Conservation (phyloP, 2,329 filamentous ascomycete genomes). For the Metarhizium humberi region DNA sequence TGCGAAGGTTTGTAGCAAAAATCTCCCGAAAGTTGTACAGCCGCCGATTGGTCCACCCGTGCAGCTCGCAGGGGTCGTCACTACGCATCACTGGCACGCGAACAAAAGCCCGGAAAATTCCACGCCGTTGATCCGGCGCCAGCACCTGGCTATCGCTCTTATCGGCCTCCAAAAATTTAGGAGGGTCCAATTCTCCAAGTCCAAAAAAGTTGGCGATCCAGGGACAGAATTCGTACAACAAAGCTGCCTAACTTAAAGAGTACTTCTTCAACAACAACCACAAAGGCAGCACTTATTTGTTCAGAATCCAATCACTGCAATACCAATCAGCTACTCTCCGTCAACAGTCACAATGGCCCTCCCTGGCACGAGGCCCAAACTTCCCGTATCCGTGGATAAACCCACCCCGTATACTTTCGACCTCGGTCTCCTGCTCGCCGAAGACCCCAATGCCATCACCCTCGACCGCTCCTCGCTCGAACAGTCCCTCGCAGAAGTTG, state of each 20-base stretch:
- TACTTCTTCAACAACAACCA: conserved; percentile 2
- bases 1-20: conserved; percentile 1
- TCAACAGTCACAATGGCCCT: conserved; percentile 22
- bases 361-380: conserved; percentile 33
- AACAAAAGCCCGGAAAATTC: conserved; percentile 16
- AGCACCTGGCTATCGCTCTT: conserved; percentile 9
- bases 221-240: no score
- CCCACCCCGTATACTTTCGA: conserved; percentile 89
- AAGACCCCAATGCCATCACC: conserved; percentile 76
- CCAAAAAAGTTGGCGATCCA: conserved; percentile 5
- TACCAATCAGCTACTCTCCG: neutral
- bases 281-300: conserved; percentile 1
- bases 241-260: no score
- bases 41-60: neutral
- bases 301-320: neutral
- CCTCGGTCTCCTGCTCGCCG: conserved; percentile 75
- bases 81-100: no score
- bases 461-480: conserved; percentile 49
- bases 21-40: conserved; percentile 3
- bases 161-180: conserved; percentile 9
- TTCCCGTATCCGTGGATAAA: conserved; percentile 62
- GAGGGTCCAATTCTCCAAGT: neutral
- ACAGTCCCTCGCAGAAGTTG: conserved; percentile 58
- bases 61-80: neutral
- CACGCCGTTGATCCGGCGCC: conserved; percentile 16